These are phyloP conservation scores for Prinsepia uniflora DNA, from an alignment of 306 rosid genomes.

Conservation along the genomic window DNA sequence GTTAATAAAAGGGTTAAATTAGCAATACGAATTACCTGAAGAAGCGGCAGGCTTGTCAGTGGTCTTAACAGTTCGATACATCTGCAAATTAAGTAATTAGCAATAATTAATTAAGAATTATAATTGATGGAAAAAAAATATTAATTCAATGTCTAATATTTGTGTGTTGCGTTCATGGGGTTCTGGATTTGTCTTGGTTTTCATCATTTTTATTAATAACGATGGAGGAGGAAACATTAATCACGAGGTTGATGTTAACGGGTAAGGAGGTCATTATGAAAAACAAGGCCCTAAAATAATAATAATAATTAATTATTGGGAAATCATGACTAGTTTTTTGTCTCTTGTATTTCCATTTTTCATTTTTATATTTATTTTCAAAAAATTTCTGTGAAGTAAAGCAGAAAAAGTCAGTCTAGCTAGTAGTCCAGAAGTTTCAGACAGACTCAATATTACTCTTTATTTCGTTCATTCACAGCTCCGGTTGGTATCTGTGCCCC, in stretches of 20 bases:
- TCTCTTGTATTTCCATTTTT: slow-evolving; percentile 13
- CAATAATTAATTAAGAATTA: slow-evolving; percentile 4
- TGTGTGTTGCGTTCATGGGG: slow-evolving; percentile 11
- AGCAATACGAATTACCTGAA: slow-evolving; percentile 83
- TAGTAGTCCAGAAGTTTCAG: slow-evolving; percentile 23
- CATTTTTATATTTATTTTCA: background rate
- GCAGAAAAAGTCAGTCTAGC: slow-evolving; percentile 39
- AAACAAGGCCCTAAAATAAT: background rate
- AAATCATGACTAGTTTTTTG: slow-evolving; percentile 66
- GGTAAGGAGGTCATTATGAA: slow-evolving; percentile 40
- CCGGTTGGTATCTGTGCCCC: slow-evolving; percentile 55
- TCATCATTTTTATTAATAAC: slow-evolving; percentile 35
- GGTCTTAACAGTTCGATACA: slow-evolving; percentile 95
- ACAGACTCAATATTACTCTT: slow-evolving; percentile 24
- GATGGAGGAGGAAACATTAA: background rate
- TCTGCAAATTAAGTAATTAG: slow-evolving; percentile 40
- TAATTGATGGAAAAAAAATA: background rate
- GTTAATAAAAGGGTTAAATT: slow-evolving; percentile 17
- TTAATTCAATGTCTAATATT: background rate
- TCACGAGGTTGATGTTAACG: slow-evolving; percentile 74
- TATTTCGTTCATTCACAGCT: slow-evolving; percentile 4
- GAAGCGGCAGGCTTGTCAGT: slow-evolving; percentile 94
- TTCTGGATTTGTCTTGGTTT: slow-evolving; percentile 32
- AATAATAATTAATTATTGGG: slow-evolving; percentile 41
- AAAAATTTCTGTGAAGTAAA: slow-evolving; percentile 9